Conservation (phyloP, 108 stramenopile species). For the Cyclotella sp. region DNA sequence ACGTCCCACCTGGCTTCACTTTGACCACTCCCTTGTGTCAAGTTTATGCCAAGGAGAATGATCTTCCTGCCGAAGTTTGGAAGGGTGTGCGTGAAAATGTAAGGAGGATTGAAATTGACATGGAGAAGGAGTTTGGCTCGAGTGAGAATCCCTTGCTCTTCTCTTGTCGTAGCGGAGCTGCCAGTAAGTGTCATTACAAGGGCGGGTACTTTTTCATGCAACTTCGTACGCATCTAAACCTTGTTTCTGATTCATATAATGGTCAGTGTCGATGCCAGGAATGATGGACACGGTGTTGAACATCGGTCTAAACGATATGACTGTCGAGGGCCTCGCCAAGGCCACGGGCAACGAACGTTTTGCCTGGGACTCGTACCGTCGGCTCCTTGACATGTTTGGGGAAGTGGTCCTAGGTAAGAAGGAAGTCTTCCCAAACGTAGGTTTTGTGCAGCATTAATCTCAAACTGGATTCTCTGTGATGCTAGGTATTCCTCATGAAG, state of each 20-base stretch:
- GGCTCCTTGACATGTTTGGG: slow-evolving; percentile 89
- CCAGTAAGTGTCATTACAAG: slow-evolving; percentile 39
- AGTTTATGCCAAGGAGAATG: slow-evolving; percentile 42
- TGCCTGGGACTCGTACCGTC: slow-evolving; percentile 84
- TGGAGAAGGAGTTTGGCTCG: slow-evolving; percentile 68
- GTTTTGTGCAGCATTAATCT: too few species aligned
- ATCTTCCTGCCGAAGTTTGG: slow-evolving; percentile 49
- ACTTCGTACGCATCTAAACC: not conserved
- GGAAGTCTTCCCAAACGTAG: too few species aligned
- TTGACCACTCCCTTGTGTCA: slow-evolving; percentile 47
- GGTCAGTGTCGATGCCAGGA: slow-evolving; percentile 68
- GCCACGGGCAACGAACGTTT: slow-evolving; percentile 76
- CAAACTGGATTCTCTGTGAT: slow-evolving; percentile 46
- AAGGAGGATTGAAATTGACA: slow-evolving; percentile 66
- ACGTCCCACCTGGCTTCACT: slow-evolving; percentile 55
- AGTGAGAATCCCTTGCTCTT: slow-evolving; percentile 68
- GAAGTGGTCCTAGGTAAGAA: slow-evolving; percentile 64
- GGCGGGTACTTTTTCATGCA: not conserved
- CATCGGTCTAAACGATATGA: slow-evolving; percentile 84
- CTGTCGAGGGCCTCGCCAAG: slow-evolving; percentile 74
- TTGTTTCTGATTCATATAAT: slow-evolving; percentile 1
- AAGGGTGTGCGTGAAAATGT: slow-evolving; percentile 47
- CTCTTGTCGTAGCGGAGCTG: slow-evolving; percentile 69
- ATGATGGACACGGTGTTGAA: slow-evolving; percentile 88
- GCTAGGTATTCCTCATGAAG: slow-evolving; percentile 74